Percentiles rank a stretch among this genome's conserved stretches.
These are phyloP conservation scores for Jackrogersella multiformis DNA, from an alignment of 495 filamentous ascomycete species.

Conservation along the genomic window DNA sequence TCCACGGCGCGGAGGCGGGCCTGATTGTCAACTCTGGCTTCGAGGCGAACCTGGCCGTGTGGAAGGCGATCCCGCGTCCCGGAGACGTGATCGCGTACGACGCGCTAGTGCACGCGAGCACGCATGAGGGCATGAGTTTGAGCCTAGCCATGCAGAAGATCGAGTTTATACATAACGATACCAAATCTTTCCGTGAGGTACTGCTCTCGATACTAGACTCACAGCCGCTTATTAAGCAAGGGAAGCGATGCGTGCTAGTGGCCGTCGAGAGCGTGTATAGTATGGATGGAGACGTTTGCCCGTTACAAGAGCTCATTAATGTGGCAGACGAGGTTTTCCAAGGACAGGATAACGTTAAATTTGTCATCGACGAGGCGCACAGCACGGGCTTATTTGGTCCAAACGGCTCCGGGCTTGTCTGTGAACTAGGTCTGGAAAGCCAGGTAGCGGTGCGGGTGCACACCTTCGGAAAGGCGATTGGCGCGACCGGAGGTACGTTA, in stretches of 20 bases:
- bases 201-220: constrained; percentile 48
- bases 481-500: constrained; percentile 66
- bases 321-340: constrained; percentile 61
- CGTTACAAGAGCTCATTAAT: constrained; percentile 60
- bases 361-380: constrained; percentile 74
- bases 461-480: constrained; percentile 70
- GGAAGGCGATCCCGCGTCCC: constrained; percentile 61
- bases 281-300: constrained; percentile 73
- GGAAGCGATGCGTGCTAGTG: constrained; percentile 53
- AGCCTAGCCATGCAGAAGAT: constrained; percentile 57
- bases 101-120: constrained; percentile 69
- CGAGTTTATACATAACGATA: constrained; percentile 64
- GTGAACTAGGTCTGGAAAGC: constrained; percentile 64
- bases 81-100: constrained; percentile 70
- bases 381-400: constrained; percentile 65
- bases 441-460: constrained; percentile 65
- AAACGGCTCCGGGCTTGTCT: constrained; percentile 64
- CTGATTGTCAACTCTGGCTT: constrained; percentile 68
- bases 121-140: constrained; percentile 67
- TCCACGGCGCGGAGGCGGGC: constrained; percentile 62
- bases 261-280: constrained; percentile 70
- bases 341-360: constrained; percentile 59
- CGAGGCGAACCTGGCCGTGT: constrained; percentile 67
- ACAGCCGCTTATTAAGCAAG: constrained; percentile 43
- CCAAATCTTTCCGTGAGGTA: constrained; percentile 50